Evolutionary conservation across 1,139 yeast genomes (phyloP), one percentile per base, ranked within the genome.

Genomic region (Meyerozyma sp.): DNA sequence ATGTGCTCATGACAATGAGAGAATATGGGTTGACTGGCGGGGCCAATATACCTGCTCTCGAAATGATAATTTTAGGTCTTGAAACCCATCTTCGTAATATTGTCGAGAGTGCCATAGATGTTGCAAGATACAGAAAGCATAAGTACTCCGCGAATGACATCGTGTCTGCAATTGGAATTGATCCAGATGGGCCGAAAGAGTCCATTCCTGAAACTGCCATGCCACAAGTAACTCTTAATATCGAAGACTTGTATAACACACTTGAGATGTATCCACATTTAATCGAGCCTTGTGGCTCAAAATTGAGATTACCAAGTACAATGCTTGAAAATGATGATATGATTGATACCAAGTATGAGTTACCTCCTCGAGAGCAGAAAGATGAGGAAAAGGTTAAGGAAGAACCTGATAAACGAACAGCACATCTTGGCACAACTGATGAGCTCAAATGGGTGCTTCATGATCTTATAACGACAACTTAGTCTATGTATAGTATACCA

Each of bases 1-100:
- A 93, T 42, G 82, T 93, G 72, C 66, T 84, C 34, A 95, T 96
- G 62, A 82, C 85, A 5, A 86, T 95, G 56, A 74, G 97, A 56
- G 98, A 93, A 56, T 82, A 90, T 58, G 98, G 98, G 0, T 67
- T 93, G n/a, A 75, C 93, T 0, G 96, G 96, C 0, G 82, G 84
- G 8, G 70, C 91, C 16, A 84, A 81, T 43, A 73, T 82, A 11
- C 83, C 81, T 14, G 88, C 86, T 2, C 77, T 88, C 27, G 96
- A 90, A 48, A 70, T 93, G n/a, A 62, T 91, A 51, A 70, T 83
- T 25, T 66, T 86, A 10, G 97, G 96, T 0, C 66, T 93, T 37
- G 97, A 91, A 56, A 71, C 78, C 36, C 93, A 90, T 63, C 64
- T 93, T 47, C 85, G 85, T 54, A 79, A 79, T 49, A 70, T 93